Conservation (phyloP, 257 asterid species). For the Euphrasia confusa region DNA sequence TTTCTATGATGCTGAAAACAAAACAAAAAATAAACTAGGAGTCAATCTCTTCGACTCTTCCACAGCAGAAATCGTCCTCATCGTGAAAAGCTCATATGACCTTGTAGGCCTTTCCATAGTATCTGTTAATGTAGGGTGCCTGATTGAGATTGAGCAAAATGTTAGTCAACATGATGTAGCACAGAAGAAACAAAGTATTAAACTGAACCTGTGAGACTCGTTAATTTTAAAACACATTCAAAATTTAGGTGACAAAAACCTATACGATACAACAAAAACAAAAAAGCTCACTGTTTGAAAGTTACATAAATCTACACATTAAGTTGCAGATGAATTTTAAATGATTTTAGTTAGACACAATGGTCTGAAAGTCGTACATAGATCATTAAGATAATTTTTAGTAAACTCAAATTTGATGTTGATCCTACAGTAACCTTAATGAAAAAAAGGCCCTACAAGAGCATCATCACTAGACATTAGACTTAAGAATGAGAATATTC, state of each 20-base stretch:
- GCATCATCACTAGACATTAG: neutral
- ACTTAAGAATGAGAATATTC: conserved; percentile 14
- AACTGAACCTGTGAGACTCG: no score
- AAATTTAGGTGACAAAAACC: neutral
- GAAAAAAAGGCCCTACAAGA: neutral
- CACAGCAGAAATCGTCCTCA: neutral
- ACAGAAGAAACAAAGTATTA: no score
- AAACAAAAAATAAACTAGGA: neutral
- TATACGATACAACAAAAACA: neutral
- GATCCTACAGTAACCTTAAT: no score
- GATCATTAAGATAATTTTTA: no score
- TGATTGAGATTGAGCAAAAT: conserved; percentile 18
- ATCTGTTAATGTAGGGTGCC: conserved; percentile 85
- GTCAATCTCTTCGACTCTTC: neutral
- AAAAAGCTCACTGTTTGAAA: no score
- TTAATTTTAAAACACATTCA: no score
- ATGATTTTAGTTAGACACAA: no score
- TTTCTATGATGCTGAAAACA: neutral
- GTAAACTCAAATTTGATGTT: no score
- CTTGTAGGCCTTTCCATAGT: conserved; percentile 78
- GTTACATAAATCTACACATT: no score
- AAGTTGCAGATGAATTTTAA: no score
- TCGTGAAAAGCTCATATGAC: conserved; percentile 33
- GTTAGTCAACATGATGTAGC: neutral
- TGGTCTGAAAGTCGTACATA: no score